Evolutionary conservation across 2,329 filamentous ascomycete genomes (phyloP).

Genomic region (Sclerotinia trifoliorum): DNA sequence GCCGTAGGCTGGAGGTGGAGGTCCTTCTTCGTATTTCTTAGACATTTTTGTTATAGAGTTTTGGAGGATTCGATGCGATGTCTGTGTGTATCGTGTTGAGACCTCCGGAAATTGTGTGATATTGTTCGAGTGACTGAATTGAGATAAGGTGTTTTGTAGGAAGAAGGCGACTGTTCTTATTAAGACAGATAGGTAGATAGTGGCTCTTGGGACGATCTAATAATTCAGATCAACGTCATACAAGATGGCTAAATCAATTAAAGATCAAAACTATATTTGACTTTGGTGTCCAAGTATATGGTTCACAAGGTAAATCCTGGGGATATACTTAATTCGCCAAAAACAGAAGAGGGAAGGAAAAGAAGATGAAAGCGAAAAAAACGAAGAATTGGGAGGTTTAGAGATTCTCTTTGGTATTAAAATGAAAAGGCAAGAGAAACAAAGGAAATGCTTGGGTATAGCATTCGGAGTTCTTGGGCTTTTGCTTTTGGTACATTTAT

Average conservation of each 20-base stretch:
- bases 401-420: neutral
- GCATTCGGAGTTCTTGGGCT: neutral
- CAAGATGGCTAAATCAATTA: neutral
- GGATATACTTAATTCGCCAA: neutral
- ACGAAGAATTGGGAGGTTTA: neutral
- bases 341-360: neutral
- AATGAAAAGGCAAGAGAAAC: neutral
- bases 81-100: neutral
- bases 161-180: neutral
- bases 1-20: constrained; percentile 35
- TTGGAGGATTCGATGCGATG: neutral
- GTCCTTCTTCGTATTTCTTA: constrained; percentile 28
- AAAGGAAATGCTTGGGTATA: constrained; percentile 8
- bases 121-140: neutral
- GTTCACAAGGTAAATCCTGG: neutral
- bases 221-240: constrained; percentile 12
- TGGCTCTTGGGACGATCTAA: constrained; percentile 7
- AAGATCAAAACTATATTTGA: neutral
- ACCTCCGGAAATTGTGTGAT: neutral
- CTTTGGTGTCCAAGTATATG: neutral
- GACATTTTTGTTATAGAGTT: constrained; percentile 25
- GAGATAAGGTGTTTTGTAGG: neutral
- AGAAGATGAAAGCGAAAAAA: neutral
- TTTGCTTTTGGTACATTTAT: constrained; percentile 7
- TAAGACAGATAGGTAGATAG: constrained; percentile 1